phyloP scores from a whole-genome alignment of 129 eudicot genomes.

The carrot (Daucus carota) region DNA sequence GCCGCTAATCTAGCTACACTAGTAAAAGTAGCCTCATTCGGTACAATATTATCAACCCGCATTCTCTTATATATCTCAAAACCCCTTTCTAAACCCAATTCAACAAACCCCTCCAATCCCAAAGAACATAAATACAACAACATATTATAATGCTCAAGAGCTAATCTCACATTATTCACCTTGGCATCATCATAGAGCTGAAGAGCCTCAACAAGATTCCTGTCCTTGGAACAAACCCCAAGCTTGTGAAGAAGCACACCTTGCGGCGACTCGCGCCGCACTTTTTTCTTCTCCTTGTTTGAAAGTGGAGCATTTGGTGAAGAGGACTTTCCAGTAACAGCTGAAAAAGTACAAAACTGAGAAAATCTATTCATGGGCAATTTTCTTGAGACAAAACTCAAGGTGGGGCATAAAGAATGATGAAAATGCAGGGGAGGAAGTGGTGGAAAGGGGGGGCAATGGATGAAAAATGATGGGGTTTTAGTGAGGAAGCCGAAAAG shows the following conservation, averaged over 20 bases:
- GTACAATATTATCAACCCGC: constrained; percentile 37
- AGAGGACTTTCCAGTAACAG: constrained; percentile 14
- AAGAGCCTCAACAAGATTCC: constrained; percentile 47
- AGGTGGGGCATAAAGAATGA: constrained; percentile 19
- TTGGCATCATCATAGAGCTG: constrained; percentile 58
- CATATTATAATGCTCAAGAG: constrained; percentile 54
- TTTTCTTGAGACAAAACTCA: constrained; percentile 7
- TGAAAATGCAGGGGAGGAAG: constrained; percentile 8
- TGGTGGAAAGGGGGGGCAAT: constrained; percentile 8
- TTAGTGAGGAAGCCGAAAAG: constrained; percentile 27
- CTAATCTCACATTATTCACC: constrained; percentile 27
- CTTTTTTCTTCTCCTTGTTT: constrained; percentile 27
- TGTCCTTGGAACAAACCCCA: constrained; percentile 49
- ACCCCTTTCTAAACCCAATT: constrained; percentile 49
- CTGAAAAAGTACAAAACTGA: constrained; percentile 30
- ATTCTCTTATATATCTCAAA: constrained; percentile 70
- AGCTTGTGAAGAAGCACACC: constrained; percentile 36
- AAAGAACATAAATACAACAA: constrained; percentile 64
- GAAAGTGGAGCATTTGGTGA: constrained; percentile 8
- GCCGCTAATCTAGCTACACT: constrained; percentile 84
- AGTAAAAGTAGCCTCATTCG: constrained; percentile 91
- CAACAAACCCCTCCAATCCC: constrained; percentile 7
- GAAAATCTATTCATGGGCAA: constrained; percentile 17
- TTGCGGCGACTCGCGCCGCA: constrained; percentile 42
- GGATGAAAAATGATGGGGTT: constrained; percentile 30